phyloP scores from a whole-genome alignment of 1,284 basidiomycete species.

The Phellinidium pouzarii region DNA sequence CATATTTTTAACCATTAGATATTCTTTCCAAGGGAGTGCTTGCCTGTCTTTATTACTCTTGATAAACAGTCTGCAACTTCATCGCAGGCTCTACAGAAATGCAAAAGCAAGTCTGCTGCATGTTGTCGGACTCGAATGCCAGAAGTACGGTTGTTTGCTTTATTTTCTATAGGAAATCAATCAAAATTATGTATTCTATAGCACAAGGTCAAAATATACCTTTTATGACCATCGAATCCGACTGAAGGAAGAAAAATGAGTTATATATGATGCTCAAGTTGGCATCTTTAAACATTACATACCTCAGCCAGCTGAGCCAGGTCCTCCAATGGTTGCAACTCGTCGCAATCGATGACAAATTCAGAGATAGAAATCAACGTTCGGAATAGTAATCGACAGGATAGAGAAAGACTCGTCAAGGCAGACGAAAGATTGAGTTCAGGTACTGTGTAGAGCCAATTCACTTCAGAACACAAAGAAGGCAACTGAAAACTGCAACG shows the following conservation, averaged over 20 bases:
- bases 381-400: background rate
- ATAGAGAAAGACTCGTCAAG: constrained; percentile 3
- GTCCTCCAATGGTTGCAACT: background rate
- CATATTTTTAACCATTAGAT: background rate
- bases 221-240: constrained; percentile 5
- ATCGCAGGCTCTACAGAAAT: background rate
- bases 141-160: background rate
- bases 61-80: constrained; percentile 3
- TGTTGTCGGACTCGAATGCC: constrained; percentile 10
- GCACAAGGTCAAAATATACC: background rate
- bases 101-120: background rate
- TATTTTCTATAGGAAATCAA: background rate
- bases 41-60: background rate
- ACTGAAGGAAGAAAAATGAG: background rate
- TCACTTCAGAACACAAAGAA: background rate
- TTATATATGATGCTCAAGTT: background rate
- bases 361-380: background rate
- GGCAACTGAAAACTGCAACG: background rate
- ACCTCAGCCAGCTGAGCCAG: constrained; percentile 14
- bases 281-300: background rate
- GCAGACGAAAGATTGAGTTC: constrained; percentile 8
- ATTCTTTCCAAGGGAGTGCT: background rate
- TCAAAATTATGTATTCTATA: background rate
- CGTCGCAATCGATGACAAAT: background rate
- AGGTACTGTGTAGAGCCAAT: background rate